These are phyloP conservation scores for Salmacisia buchloeana DNA, from an alignment of 1,284 basidiomycete species.

Conservation along the genomic window DNA sequence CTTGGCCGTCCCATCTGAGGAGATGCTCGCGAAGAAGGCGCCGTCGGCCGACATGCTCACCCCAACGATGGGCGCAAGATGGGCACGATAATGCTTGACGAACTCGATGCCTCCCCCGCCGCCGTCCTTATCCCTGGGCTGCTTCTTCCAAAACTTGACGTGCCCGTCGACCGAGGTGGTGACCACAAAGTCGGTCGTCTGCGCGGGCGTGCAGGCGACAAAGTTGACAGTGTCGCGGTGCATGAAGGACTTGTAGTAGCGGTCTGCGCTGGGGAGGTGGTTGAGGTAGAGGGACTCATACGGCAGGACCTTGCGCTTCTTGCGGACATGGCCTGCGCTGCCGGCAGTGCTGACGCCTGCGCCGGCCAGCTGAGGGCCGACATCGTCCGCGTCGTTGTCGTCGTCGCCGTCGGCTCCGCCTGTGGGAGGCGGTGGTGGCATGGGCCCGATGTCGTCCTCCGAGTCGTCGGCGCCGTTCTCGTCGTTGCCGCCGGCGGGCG, in stretches of 20 bases:
- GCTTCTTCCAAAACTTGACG: constrained; percentile 98
- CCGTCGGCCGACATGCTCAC: constrained; percentile 89
- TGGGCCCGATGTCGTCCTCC: constrained; percentile 14
- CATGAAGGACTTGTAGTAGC: constrained; percentile 98
- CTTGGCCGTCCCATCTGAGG: constrained; percentile 61
- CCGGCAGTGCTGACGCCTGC: background rate
- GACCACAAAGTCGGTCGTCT: constrained; percentile 66
- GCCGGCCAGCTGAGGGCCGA: background rate
- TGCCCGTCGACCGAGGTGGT: constrained; percentile 93
- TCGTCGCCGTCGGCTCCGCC: background rate
- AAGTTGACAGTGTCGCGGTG: constrained; percentile 89
- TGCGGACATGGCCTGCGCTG: background rate
- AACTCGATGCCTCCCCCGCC: constrained; percentile 47
- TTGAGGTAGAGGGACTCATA: constrained; percentile 81
- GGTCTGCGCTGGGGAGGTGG: constrained; percentile 81
- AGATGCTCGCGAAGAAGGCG: constrained; percentile 73
- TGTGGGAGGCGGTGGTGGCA: constrained; percentile 7
- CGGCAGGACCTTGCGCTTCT: constrained; percentile 57
- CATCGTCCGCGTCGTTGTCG: background rate
- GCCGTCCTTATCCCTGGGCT: constrained; percentile 73
- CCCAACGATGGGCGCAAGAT: constrained; percentile 71
- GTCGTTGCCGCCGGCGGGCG: background rate
- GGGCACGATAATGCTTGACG: constrained; percentile 63
- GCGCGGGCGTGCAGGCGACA: constrained; percentile 55
- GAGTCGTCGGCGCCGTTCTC: background rate